phyloP scores from a whole-genome alignment of 176 grass and related monocot genomes.

The Phoenix dactylifera region DNA sequence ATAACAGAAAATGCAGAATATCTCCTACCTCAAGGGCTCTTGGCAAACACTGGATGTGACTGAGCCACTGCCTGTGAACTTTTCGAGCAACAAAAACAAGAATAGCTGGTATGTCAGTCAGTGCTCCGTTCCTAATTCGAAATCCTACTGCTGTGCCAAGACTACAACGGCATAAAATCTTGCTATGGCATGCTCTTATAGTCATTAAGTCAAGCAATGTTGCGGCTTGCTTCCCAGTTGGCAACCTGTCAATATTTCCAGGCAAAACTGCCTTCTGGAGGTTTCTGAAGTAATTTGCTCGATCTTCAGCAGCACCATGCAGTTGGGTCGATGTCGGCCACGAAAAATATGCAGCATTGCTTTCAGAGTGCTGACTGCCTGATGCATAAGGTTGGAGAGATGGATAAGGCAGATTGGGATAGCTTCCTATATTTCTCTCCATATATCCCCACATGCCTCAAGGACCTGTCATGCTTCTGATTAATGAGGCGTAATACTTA shows the following conservation, averaged over 20 bases:
- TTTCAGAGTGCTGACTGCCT: constrained; percentile 62
- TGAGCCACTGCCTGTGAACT: constrained; percentile 77
- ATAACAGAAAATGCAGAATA: not conserved
- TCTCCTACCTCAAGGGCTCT: constrained; percentile 58
- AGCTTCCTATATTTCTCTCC: constrained; percentile 43
- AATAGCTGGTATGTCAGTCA: constrained; percentile 83
- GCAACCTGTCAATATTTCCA: constrained; percentile 45
- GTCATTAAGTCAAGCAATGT: constrained; percentile 98
- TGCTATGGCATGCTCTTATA: constrained; percentile 94
- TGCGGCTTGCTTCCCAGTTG: constrained; percentile 74
- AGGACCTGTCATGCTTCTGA: constrained; percentile 35
- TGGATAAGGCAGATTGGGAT: constrained; percentile 38
- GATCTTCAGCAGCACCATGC: constrained; percentile 74
- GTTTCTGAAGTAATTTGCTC: constrained; percentile 98
- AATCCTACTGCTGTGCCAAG: constrained; percentile 88
- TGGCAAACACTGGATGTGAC: constrained; percentile 64
- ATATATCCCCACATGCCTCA: constrained; percentile 40
- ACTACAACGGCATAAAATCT: constrained; percentile 76
- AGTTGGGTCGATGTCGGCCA: constrained; percentile 85
- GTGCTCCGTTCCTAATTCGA: constrained; percentile 68
- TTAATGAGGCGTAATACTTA: too few relatives aligned
- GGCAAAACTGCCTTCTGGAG: constrained; percentile 85
- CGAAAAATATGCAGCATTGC: constrained; percentile 82
- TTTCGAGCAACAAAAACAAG: constrained; percentile 93
- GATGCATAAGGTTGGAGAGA: constrained; percentile 68